Conservation (phyloP, 1,284 basidiomycete species). For the Ceratobasidium papillatum region DNA sequence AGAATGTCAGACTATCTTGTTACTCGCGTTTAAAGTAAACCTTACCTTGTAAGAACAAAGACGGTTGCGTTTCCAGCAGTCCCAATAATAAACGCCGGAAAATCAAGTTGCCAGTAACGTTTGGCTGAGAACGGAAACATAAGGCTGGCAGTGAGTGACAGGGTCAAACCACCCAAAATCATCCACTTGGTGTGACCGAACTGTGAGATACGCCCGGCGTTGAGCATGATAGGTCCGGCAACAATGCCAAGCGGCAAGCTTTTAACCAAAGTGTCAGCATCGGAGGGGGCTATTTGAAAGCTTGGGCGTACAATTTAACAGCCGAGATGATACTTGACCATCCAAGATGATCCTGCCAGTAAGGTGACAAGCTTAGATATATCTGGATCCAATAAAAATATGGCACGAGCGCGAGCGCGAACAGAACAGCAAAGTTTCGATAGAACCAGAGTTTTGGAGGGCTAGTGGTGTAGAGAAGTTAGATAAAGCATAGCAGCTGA, state of each 20-base stretch:
- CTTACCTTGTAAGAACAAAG: conserved; percentile 45
- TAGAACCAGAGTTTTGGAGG: conserved; percentile 35
- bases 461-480: conserved; percentile 43
- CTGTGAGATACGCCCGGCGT: conserved; percentile 56
- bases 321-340: conserved; percentile 33
- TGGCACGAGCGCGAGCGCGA: conserved; percentile 52
- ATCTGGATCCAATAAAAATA: conserved; percentile 52
- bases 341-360: conserved; percentile 32
- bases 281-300: neutral
- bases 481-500: conserved; percentile 40
- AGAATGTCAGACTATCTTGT: neutral
- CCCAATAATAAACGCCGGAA: conserved; percentile 57
- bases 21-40: neutral
- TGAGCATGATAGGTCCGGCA: conserved; percentile 50
- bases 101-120: conserved; percentile 60
- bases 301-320: conserved; percentile 23
- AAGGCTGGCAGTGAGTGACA: conserved; percentile 55
- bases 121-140: conserved; percentile 56
- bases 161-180: conserved; percentile 55
- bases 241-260: conserved; percentile 41
- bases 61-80: conserved; percentile 32
- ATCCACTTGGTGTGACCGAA: conserved; percentile 57
- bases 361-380: conserved; percentile 23
- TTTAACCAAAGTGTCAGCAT: neutral
- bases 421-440: conserved; percentile 21